These are phyloP conservation scores for Helichrysum umbraculigerum DNA, from an alignment of 129 eudicot species.

Conservation along the genomic window DNA sequence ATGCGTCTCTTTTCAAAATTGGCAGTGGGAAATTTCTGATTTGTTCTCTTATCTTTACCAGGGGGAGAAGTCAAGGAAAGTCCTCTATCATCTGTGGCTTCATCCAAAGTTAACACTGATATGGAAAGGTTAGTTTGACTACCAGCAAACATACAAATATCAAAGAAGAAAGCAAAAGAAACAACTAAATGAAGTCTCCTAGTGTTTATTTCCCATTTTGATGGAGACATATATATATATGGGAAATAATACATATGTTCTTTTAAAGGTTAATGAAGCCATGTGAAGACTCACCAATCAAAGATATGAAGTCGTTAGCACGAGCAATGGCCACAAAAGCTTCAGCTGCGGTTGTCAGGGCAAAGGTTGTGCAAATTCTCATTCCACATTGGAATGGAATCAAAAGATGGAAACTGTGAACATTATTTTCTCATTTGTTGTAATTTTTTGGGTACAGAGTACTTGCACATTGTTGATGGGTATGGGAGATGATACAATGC, in stretches of 20 bases:
- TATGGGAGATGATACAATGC: conserved; percentile 83
- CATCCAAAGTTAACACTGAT: conserved; percentile 49
- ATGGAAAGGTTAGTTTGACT: conserved; percentile 61
- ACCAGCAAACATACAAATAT: neutral
- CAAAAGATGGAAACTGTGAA: conserved; percentile 22
- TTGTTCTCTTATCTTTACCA: conserved; percentile 36
- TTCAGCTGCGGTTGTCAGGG: conserved; percentile 47
- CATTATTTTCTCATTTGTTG: neutral
- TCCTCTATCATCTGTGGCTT: conserved; percentile 42
- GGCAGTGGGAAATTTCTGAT: conserved; percentile 16
- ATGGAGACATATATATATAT: conserved; percentile 23
- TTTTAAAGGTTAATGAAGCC: conserved; percentile 55
- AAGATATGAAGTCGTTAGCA: conserved; percentile 57
- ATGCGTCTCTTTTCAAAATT: conserved; percentile 12
- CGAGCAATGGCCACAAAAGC: conserved; percentile 50
- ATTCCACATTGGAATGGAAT: conserved; percentile 23
- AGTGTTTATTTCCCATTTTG: conserved; percentile 10
- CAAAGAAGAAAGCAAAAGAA: conserved; percentile 6
- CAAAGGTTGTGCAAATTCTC: conserved; percentile 53
- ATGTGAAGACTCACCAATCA: conserved; percentile 65
- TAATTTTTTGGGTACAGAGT: conserved; percentile 52
- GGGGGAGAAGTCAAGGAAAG: conserved; percentile 77
- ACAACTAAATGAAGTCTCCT: neutral
- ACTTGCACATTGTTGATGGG: conserved; percentile 72
- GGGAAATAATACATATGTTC: conserved; percentile 29